phyloP scores from a whole-genome alignment of 192 early-diverging fungal species.

The Pilaira anomala region DNA sequence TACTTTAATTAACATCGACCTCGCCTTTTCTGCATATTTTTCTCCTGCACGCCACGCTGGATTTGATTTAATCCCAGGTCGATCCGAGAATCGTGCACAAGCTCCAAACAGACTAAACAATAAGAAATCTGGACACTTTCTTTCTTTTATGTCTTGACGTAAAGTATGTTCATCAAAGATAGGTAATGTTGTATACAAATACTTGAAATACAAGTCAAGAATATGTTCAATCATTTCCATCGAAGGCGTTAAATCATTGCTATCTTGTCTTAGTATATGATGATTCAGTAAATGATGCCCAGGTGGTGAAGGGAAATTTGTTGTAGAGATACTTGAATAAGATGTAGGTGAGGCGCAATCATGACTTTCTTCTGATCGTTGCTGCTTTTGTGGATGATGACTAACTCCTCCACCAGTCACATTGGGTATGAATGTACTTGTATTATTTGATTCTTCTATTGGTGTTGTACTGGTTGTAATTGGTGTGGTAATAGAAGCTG shows the following conservation, averaged over 20 bases:
- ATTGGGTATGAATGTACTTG: too few species aligned
- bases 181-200: slow-evolving; percentile 41
- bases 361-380: neutral
- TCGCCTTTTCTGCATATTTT: slow-evolving; percentile 47
- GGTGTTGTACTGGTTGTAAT: too few species aligned
- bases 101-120: slow-evolving; percentile 44
- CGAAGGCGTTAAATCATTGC: neutral
- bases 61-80: slow-evolving; percentile 42
- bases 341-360: neutral
- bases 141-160: slow-evolving; percentile 38
- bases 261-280: neutral
- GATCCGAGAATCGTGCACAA: slow-evolving; percentile 48
- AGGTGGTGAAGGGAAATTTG: neutral
- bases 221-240: slow-evolving; percentile 50
- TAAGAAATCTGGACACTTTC: slow-evolving; percentile 44
- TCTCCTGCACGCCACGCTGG: slow-evolving; percentile 52
- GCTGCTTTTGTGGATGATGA: too few species aligned
- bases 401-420: too few species aligned
- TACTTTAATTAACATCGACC: slow-evolving; percentile 33
- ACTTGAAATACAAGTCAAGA: slow-evolving; percentile 44
- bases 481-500: too few species aligned
- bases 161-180: slow-evolving; percentile 51
- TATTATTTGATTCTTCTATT: too few species aligned
- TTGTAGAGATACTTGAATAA: neutral
- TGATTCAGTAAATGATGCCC: neutral